Base-by-base conservation (phyloP, 768 basidiomycete species). In the Neoboletus brunneissimus region DNA sequence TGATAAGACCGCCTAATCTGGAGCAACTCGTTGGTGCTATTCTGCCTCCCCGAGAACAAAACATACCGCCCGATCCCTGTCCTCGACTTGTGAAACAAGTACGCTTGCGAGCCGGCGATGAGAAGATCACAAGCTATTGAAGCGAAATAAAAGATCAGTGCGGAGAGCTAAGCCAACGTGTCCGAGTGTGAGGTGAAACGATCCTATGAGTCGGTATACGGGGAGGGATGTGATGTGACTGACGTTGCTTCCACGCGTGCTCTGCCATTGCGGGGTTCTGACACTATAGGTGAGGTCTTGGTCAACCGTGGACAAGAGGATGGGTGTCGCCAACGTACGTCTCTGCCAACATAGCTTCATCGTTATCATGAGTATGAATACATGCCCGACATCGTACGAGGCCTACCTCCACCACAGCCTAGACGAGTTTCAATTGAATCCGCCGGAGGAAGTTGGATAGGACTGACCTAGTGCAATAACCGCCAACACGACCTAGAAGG, bases 91-190 rank as follows among this genome's bases (percentile, higher is more conserved):
- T 64, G 68, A 32, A 74, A 68, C 48, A 75, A 50, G 55, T 75
- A 71, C 5, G 59, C 67, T 57, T 74, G 73, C 18, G 73, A 65
- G 29, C 67, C 62, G 6, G 73, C 73, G 42, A 74, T 74, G 45
- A 70, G 60, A 34, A 71, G 41, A 51, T 74, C 73, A 48, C 73
- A 75, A 16, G 65, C 65, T 2, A 71, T 65, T 13, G 73, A 72
- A 40, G 73, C 61, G 25, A 71, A 48, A 51, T 71, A 73, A 49
- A 75, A 73, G 1, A 72, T 47, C 7, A 69, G 43, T 31, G 73
- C 73, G 20, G 71, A 63, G 34, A 69, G 48, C 73, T 75, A 50
- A 38, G 27, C 1, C 18, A 3, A 23, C 23, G 16, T 9, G 35
- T 37, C 15, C 23, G 23, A 23, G 23, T 38, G 32, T 37, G 34